These are phyloP conservation scores for Kodamaea fungicola DNA, from an alignment of 1,139 yeast species.

Conservation along the genomic window DNA sequence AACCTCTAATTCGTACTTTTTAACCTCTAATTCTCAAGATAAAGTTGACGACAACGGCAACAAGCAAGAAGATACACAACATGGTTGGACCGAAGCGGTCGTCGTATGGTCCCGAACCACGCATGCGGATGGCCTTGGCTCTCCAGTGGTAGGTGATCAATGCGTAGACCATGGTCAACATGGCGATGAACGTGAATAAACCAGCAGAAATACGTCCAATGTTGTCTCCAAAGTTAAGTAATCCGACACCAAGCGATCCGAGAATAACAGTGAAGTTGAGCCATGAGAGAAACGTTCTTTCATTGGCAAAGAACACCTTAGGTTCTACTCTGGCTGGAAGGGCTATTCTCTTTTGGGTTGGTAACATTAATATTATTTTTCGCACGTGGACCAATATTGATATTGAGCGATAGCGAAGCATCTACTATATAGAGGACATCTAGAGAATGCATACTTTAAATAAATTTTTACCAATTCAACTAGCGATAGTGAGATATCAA, in stretches of 20 bases:
- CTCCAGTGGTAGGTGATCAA: constrained; percentile 97
- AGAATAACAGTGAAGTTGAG: constrained; percentile 94
- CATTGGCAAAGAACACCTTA: constrained; percentile 97
- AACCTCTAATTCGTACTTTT: constrained; percentile 41
- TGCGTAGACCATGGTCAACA: constrained; percentile 97
- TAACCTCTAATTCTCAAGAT: constrained; percentile 70
- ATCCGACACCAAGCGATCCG: constrained; percentile 95
- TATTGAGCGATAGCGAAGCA: too few species aligned
- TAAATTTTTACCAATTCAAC: too few species aligned
- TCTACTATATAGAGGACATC: too few species aligned
- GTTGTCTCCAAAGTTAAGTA: constrained; percentile 92
- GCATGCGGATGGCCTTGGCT: constrained; percentile 94
- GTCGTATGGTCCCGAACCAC: constrained; percentile 98
- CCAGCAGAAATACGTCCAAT: constrained; percentile 93
- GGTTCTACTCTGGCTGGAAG: constrained; percentile 98
- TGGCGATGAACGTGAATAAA: constrained; percentile 87
- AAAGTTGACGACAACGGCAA: constrained; percentile 91
- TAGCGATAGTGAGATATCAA: too few species aligned
- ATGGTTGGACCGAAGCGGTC: constrained; percentile 99
- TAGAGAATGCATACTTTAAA: too few species aligned
- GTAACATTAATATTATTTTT: constrained; percentile 4
- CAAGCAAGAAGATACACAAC: constrained; percentile 86
- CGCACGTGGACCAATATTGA: too few species aligned
- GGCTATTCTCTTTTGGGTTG: constrained; percentile 73
- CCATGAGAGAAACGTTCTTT: constrained; percentile 97